Evolutionary conservation across 2,329 filamentous ascomycete species (phyloP).

Genomic region (Graphium sp.): DNA sequence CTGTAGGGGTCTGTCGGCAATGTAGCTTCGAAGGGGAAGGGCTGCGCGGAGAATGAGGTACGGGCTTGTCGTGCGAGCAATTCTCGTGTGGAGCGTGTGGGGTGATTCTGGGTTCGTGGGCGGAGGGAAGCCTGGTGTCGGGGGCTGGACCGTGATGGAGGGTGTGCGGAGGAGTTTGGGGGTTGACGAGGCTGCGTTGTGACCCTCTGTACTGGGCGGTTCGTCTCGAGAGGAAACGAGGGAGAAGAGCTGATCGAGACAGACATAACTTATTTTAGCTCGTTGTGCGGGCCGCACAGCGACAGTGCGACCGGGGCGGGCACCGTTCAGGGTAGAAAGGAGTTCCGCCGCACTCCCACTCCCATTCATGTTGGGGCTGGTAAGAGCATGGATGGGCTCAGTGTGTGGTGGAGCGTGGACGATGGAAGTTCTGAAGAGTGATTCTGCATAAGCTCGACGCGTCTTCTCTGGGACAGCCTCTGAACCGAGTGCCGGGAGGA

Average conservation of each 20-base stretch:
- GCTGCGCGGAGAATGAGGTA: slow-evolving; percentile 72
- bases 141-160: slow-evolving; percentile 21
- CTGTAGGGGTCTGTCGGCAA: slow-evolving; percentile 79
- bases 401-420: slow-evolving; percentile 52
- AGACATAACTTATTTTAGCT: slow-evolving; percentile 60
- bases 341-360: slow-evolving; percentile 35
- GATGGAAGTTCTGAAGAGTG: slow-evolving; percentile 67
- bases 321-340: slow-evolving; percentile 32
- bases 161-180: too few relatives aligned
- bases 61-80: slow-evolving; percentile 62
- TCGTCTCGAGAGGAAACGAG: slow-evolving; percentile 39
- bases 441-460: slow-evolving; percentile 53
- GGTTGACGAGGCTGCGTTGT: too few relatives aligned
- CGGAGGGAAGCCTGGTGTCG: slow-evolving; percentile 23
- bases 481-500: slow-evolving; percentile 58
- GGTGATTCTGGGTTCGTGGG: slow-evolving; percentile 9
- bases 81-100: slow-evolving; percentile 28
- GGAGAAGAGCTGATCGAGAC: slow-evolving; percentile 63
- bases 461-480: slow-evolving; percentile 46
- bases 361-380: too few relatives aligned
- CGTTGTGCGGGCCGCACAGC: slow-evolving; percentile 48
- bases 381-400: slow-evolving; percentile 29
- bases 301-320: slow-evolving; percentile 56
- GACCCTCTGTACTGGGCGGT: too few relatives aligned
- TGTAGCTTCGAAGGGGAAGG: slow-evolving; percentile 66